phyloP scores from a whole-genome alignment of 306 rosid genomes.

The Begonia fuchsioides region DNA sequence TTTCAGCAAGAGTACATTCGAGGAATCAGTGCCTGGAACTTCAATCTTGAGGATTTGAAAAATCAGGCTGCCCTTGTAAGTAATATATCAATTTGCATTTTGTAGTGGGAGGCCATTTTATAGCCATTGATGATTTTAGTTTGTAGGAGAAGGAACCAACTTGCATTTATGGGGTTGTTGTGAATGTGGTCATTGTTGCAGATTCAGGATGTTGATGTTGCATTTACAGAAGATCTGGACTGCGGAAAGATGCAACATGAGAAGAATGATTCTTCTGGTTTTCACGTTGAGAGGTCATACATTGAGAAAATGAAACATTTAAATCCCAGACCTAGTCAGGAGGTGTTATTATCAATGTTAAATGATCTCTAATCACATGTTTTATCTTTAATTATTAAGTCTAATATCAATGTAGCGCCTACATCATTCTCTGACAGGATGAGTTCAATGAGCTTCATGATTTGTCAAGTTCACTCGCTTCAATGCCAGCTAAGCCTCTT shows the following conservation, averaged over 20 bases:
- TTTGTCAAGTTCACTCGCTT: slow-evolving; percentile 74
- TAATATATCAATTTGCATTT: slow-evolving; percentile 15
- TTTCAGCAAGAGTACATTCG: slow-evolving; percentile 93
- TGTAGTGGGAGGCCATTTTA: not conserved
- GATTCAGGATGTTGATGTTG: slow-evolving; percentile 72
- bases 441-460: slow-evolving; percentile 53
- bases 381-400: too few relatives aligned
- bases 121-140: not conserved
- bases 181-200: slow-evolving; percentile 24
- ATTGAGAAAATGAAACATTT: slow-evolving; percentile 32
- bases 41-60: slow-evolving; percentile 89
- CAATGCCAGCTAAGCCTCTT: slow-evolving; percentile 46
- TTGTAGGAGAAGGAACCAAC: not conserved
- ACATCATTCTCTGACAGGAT: slow-evolving; percentile 41
- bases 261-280: slow-evolving; percentile 25
- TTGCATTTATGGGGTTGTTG: slow-evolving; percentile 6
- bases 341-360: slow-evolving; percentile 29
- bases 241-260: slow-evolving; percentile 26
- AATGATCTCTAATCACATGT: not conserved
- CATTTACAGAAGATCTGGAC: slow-evolving; percentile 38
- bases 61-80: slow-evolving; percentile 97
- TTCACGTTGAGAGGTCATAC: slow-evolving; percentile 27
- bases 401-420: not conserved
- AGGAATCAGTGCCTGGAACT: slow-evolving; percentile 99
- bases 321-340: slow-evolving; percentile 33